These are phyloP conservation scores for Ceratobasidium sp. DNA, from an alignment of 1,284 basidiomycete genomes.

Conservation along the genomic window DNA sequence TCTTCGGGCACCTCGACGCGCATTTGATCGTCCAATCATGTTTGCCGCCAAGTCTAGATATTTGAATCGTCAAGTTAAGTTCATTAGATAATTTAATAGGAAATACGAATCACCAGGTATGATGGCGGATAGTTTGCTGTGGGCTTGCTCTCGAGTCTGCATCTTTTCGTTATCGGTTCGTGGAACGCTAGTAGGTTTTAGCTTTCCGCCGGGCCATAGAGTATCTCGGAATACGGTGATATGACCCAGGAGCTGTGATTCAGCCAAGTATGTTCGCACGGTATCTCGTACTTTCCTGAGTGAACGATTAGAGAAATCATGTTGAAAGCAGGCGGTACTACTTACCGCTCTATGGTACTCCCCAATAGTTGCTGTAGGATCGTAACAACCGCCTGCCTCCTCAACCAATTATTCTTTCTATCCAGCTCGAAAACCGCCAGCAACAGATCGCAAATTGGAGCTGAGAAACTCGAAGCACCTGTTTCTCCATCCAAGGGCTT, in stretches of 20 bases:
- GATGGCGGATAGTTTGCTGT: slow-evolving; percentile 86
- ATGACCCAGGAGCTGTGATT: slow-evolving; percentile 75
- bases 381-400: slow-evolving; percentile 95
- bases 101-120: slow-evolving; percentile 79
- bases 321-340: slow-evolving; percentile 16
- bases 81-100: not conserved
- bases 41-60: slow-evolving; percentile 91
- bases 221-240: slow-evolving; percentile 76
- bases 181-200: slow-evolving; percentile 70
- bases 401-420: slow-evolving; percentile 95
- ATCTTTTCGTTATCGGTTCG: slow-evolving; percentile 84
- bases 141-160: slow-evolving; percentile 85
- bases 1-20: slow-evolving; percentile 87
- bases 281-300: slow-evolving; percentile 91
- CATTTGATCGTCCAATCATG: slow-evolving; percentile 95
- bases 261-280: slow-evolving; percentile 72
- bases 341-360: slow-evolving; percentile 92
- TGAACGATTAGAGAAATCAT: no score
- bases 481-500: slow-evolving; percentile 87
- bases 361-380: slow-evolving; percentile 96
- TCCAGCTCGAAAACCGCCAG: slow-evolving; percentile 94
- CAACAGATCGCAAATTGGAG: slow-evolving; percentile 93
- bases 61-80: not conserved
- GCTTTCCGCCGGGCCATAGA: slow-evolving; percentile 86
- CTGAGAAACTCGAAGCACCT: slow-evolving; percentile 87